Base-by-base conservation (phyloP, 805 yeast species). In the Saccharomycopsis selenospora region DNA sequence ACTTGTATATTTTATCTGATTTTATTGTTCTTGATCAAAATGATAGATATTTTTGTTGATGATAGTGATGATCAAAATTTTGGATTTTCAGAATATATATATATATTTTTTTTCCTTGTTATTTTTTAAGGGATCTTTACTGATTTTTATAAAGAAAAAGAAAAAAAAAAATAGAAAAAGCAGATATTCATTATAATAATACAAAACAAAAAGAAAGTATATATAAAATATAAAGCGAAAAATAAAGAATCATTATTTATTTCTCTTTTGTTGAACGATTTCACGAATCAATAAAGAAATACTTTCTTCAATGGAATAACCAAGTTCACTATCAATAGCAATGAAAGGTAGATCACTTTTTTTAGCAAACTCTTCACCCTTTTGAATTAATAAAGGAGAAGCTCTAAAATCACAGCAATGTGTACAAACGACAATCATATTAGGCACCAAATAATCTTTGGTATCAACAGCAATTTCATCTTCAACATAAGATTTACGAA, bases 301-400 rank as follows among this genome's bases (percentile, higher is more conserved):
- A 1, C 77, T 69, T 47, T 74, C 78, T 49, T 83, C 88, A 5
- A 79, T 77, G 45, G 72, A 72, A 5, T 65, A 64, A 53, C 74
- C 72, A 36, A 64, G 63, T 30, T 71, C 68, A 47, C 73, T 75
- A 55, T 83, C 87, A n/a, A 81, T 66, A 3, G 76, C 75, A 8
- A 82, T 69, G 61, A 81, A 85, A 0, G 85, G 80, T 55, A 82
- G 74, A 1, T 73, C 70, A 91, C 91, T 84, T 20, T 66, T 57
- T 18, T 66, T 60, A 0, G 88, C 86, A 45, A 82, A 59, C 25
- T 71, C 62, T 49, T 66, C 68, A 0, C 93, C 95, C 48, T 72
- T 66, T 40, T 75, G 76, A 2, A 84, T 67, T 40, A 84, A 58
- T 11, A 70, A 59, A 0, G 89, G 88, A 26, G 85, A 77, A 0